phyloP scores from a whole-genome alignment of 129 eudicot species.

The Chrysanthemum makinoi region DNA sequence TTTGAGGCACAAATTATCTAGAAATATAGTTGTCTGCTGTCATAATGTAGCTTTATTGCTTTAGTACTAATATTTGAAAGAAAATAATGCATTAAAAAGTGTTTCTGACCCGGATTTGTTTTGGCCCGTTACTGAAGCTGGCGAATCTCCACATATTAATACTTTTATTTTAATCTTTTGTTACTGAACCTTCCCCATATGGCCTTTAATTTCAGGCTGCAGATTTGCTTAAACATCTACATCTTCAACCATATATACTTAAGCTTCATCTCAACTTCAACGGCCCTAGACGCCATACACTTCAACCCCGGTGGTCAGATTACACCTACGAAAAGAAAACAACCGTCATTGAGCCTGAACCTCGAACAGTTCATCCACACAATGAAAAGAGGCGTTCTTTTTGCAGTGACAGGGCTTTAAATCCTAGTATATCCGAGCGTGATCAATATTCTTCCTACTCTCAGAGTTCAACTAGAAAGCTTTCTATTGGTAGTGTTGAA shows the following conservation, averaged over 20 bases:
- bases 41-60: too few species aligned
- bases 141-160: neutral
- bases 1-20: too few species aligned
- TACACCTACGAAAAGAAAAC: slow-evolving; percentile 55
- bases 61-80: too few species aligned
- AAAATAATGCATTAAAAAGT: neutral
- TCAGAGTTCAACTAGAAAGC: slow-evolving; percentile 40
- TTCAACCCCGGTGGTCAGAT: slow-evolving; percentile 45
- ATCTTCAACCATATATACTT: slow-evolving; percentile 68
- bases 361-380: slow-evolving; percentile 34
- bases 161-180: neutral
- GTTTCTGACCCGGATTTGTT: neutral
- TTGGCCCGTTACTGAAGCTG: neutral
- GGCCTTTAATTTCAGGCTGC: slow-evolving; percentile 63
- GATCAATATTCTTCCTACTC: slow-evolving; percentile 53
- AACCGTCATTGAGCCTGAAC: slow-evolving; percentile 53
- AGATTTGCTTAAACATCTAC: slow-evolving; percentile 80
- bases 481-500: slow-evolving; percentile 58
- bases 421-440: slow-evolving; percentile 81
- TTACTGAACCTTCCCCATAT: neutral
- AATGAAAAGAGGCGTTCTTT: slow-evolving; percentile 61
- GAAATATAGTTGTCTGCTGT: too few species aligned
- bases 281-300: slow-evolving; percentile 57
- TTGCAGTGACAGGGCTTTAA: slow-evolving; percentile 69
- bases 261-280: slow-evolving; percentile 47